Evolutionary conservation across 2,329 filamentous ascomycete genomes (phyloP), one percentile per base, ranked within the genome.

Genomic region (Sclerotinia subarctica): DNA sequence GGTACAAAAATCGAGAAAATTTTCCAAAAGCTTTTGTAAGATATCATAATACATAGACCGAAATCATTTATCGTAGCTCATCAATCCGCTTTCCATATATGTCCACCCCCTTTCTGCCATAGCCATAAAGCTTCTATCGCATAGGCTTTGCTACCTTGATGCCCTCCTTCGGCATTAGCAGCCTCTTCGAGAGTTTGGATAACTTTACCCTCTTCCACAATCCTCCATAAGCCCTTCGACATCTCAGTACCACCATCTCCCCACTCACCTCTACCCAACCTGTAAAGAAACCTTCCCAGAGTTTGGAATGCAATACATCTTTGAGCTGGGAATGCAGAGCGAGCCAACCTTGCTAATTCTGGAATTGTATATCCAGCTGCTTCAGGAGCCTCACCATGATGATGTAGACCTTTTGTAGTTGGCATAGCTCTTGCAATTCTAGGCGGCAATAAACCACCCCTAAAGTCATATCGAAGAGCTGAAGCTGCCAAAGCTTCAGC

Each of bases 311-410:
- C 93, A 70, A 98, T 85, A 76, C 95, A 97, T 15, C 94, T 82
- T 81, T 99, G 95, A 0, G 91, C 90, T 0, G 95, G 87, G 26
- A 97, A 92, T 0, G 89, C 88, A 67, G 92, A 96, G 46, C 94
- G 85, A 5, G 92, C 88, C 2, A 97, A 84, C 44, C 90, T 87
- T 1, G 93, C 89, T 1, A 99, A 83, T 79, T 99, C 95, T 0
- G 88, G 87, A 42, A 99, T 86, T 0, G 95, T 98, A 79, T 99
- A 99, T 0, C 95, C 95, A 0, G 95, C 95, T 1, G 94, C 92
- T 78, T 96, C 93, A 21, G 95, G 95, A 1, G 94, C 94, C 69
- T 94, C 88, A 71, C 91, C 93, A 78, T 99, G 95, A 78, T 99
- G 94, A 78, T 99, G 95, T 19, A 99, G 84, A 0, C 95, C 95